Base-by-base conservation (phyloP, 139 green algal species). In the Micractinium conductrix region DNA sequence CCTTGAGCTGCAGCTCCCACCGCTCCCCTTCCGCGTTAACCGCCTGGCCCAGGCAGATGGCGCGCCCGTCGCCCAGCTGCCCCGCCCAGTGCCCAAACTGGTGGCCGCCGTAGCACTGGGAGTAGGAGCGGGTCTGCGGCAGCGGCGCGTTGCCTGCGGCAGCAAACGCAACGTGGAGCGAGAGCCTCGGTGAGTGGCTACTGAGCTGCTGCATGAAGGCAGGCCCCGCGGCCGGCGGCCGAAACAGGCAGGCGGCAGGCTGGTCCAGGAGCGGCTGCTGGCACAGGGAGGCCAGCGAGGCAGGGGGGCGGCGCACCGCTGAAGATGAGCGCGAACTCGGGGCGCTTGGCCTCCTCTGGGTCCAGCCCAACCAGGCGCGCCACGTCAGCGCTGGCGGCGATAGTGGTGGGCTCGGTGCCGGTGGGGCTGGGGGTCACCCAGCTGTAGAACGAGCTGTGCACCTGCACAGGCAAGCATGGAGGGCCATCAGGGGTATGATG, bases 1-100 rank as follows among this genome's bases (percentile, higher is more conserved):
- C 88, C 88, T 97, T 99, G n/a, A 99, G 91, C 92, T 99, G 96
- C 79, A 99, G 83, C 91, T 99, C 96, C 93, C 93, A 98, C 28
- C 89, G 86, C 67, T 91, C 44, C 44, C 68, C 38, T 6, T 70
- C 26, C 2, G 35, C 65, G 65, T 88, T 91, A 38, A 89, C 86
- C 21, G 93, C 83, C 87, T 98, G 92, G 0, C 94, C 95, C 67
- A 98, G 83, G 8, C 85, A 96, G 84, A 98, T 98, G 28, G 94
- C 95, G 0, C 95, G 86, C 0, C 96, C 96, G 81, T 98, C 96
- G 2, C 95, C 95, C 80, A 98, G 89, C 88, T 98, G 95, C 22
- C 93, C 94, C 26, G 84, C 81, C 87, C 87, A 90, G 62, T 62
- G 80, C 16, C 94, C 94, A 90, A 97, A 97, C 84, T 97, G 94